phyloP scores from a whole-genome alignment of 257 asterid species.

The Plectranthus barbatus region DNA sequence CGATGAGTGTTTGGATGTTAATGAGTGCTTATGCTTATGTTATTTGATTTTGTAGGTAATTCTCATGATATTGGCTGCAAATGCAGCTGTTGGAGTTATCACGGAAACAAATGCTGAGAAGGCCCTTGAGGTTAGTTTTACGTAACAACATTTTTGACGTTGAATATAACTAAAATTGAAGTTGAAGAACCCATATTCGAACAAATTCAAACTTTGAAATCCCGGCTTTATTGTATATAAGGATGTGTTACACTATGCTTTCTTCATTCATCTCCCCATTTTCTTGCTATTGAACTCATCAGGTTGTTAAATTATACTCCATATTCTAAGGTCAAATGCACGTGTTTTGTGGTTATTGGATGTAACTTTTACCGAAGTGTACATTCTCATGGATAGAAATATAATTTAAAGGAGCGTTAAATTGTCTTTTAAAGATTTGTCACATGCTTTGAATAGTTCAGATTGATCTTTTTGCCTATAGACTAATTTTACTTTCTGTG shows the following conservation, averaged over 20 bases:
- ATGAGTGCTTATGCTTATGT: slow-evolving; percentile 1
- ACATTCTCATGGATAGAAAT: background rate
- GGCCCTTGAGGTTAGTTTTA: slow-evolving; percentile 85
- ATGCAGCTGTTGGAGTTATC: slow-evolving; percentile 98
- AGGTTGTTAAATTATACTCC: background rate
- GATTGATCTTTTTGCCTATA: background rate
- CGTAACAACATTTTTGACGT: slow-evolving; percentile 9
- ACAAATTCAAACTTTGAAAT: background rate
- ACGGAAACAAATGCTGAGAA: slow-evolving; percentile 99
- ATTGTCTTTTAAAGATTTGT: background rate
- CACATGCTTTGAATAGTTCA: background rate
- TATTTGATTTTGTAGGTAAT: slow-evolving; percentile 51
- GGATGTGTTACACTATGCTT: background rate
- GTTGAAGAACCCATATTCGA: background rate
- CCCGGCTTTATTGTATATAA: background rate
- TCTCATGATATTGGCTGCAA: slow-evolving; percentile 97
- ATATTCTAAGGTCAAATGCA: background rate
- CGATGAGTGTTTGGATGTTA: slow-evolving; percentile 2
- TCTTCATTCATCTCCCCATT: background rate
- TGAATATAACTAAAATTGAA: background rate
- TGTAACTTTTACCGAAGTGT: background rate
- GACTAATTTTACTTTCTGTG: background rate
- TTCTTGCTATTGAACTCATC: background rate
- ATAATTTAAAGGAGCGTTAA: background rate
- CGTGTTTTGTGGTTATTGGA: background rate